Evolutionary conservation across 2,329 filamentous ascomycete genomes (phyloP).

Genomic region (Colletotrichum abscissum): DNA sequence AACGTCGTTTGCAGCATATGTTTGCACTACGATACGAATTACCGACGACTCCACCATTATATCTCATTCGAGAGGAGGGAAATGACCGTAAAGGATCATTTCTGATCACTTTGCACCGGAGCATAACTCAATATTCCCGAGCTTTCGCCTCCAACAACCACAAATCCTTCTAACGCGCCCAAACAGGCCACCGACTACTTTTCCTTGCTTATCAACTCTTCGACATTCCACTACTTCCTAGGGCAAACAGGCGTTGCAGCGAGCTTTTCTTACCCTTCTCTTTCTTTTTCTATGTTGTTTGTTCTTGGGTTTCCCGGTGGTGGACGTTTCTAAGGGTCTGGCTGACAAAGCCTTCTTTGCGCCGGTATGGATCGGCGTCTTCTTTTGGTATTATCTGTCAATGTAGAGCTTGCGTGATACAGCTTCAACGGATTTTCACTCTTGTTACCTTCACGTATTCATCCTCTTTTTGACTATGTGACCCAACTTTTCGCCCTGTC

Average conservation of each 20-base stretch:
- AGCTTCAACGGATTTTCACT: not conserved
- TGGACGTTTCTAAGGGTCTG: not conserved
- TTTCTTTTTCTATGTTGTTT: not conserved
- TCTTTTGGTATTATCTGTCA: not conserved
- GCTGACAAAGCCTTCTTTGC: not conserved
- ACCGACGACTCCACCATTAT: not conserved
- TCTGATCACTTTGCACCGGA: not conserved
- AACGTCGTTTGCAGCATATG: not conserved
- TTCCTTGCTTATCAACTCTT: not conserved
- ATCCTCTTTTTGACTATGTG: not conserved
- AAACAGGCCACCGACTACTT: not conserved
- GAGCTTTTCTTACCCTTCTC: not conserved
- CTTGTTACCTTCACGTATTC: not conserved
- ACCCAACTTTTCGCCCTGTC: not conserved
- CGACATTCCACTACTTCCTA: not conserved
- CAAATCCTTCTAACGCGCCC: not conserved
- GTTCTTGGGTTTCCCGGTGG: not conserved
- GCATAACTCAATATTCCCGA: not conserved
- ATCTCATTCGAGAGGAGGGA: not conserved
- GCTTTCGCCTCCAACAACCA: not conserved
- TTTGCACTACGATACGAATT: not conserved
- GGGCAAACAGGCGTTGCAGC: slow-evolving; percentile 15
- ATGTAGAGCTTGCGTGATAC: not conserved
- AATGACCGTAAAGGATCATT: not conserved
- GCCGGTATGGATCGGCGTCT: not conserved